Percentiles rank a stretch among this genome's conserved stretches.
Conservation (phyloP, 2,329 filamentous ascomycete genomes). For the Furcasterigmium furcatum region DNA sequence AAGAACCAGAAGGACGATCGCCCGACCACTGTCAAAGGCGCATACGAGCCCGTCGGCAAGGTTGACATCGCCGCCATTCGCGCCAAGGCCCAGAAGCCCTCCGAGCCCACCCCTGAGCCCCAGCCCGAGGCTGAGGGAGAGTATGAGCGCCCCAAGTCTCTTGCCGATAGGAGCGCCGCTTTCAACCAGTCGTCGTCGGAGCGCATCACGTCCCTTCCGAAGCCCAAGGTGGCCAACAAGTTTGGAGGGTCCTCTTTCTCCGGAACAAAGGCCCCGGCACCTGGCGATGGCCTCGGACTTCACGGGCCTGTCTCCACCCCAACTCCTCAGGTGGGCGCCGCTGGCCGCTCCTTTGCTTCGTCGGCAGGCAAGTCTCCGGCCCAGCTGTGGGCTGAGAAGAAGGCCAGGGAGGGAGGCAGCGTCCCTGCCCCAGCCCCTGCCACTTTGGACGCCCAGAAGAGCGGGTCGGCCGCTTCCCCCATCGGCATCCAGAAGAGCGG, state of each 20-base stretch:
- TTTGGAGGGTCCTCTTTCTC: constrained; percentile 74
- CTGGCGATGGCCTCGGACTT: constrained; percentile 64
- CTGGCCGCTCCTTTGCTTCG: constrained; percentile 91
- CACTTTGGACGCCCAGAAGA: constrained; percentile 56
- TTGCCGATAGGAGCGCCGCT: constrained; percentile 73
- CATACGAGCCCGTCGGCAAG: constrained; percentile 93
- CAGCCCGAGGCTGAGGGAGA: constrained; percentile 17
- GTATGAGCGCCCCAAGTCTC: constrained; percentile 44
- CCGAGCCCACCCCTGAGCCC: constrained; percentile 19
- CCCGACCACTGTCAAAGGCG: constrained; percentile 81
- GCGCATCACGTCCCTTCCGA: constrained; percentile 82
- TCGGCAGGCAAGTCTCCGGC: constrained; percentile 94
- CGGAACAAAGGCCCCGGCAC: constrained; percentile 86
- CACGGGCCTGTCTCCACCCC: constrained; percentile 57
- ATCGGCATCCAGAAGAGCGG: constrained; percentile 70
- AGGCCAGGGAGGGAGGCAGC: constrained; percentile 71
- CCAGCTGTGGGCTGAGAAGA: constrained; percentile 96
- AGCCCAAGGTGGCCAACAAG: constrained; percentile 91
- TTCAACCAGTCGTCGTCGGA: constrained; percentile 66
- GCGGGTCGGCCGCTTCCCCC: constrained; percentile 55
- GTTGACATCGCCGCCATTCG: constrained; percentile 95
- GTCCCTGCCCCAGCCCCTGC: constrained; percentile 54
- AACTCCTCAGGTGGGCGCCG: constrained; percentile 64
- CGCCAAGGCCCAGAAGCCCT: constrained; percentile 70
- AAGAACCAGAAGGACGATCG: constrained; percentile 71